Base-by-base conservation (phyloP, 108 stramenopile genomes). In the Mediolabrus comicus region DNA sequence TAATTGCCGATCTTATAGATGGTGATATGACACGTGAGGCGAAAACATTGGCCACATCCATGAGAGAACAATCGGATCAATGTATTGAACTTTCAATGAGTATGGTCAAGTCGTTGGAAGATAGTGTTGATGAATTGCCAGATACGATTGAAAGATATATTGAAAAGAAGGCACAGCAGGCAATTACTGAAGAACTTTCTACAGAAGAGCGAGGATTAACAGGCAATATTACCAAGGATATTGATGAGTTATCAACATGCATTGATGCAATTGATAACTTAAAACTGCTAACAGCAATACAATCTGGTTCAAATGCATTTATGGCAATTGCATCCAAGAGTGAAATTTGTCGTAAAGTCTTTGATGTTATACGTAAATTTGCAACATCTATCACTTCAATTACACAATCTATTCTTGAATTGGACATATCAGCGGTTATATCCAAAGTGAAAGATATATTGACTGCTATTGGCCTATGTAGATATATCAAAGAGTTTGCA, bases 1-100 rank as follows among this genome's bases (percentile, higher is more conserved):
- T 74, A 9, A 85, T 85, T 51, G 53, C 71, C 3, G 84, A 85
- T 53, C 57, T 85, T 36, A 82, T 79, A 2, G 80, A 82, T 56
- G 84, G 84, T 10, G 84, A 81, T 34, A 71, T 62, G 38, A 24
- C 70, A 3, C 43, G 59, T 26, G 66, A 74, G 57, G 80, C 84
- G 11, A 66, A 36, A 52, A 35, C 28, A 0, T 19, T 85, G 41
- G 84, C 81, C 3, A 51, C 51, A 0, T 64, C 69, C 14, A 75
- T 85, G 81, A 69, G 75, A 22, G 73, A 61, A 6, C 33, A 71
- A 34, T 81, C 84, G 0, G 30, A 52, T 3, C 56, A 65, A 25
- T 85, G 80, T 53, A 59, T 85, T 26, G 68, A 78, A 24, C 67
- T 82, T 29, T 79, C 77, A 10, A 32, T 81, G 31, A 30, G 71